Evolutionary conservation across 2,329 filamentous ascomycete species (phyloP).

Genomic region (Trichothecium roseum): DNA sequence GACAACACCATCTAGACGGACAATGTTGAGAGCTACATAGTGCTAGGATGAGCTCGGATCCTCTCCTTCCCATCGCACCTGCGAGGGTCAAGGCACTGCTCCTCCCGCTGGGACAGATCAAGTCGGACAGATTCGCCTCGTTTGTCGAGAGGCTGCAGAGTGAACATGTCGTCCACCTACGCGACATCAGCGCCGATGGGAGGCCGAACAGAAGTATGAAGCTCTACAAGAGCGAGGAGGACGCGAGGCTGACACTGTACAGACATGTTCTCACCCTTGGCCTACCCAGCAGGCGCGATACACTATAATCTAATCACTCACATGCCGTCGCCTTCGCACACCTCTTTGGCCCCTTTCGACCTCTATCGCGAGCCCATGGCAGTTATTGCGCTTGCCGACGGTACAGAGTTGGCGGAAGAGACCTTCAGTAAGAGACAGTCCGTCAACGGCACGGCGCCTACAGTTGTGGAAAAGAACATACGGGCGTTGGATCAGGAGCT

Average conservation of each 20-base stretch:
- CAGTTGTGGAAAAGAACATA: constrained; percentile 45
- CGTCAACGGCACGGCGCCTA: constrained; percentile 36
- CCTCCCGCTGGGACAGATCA: constrained; percentile 79
- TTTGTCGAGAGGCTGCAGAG: constrained; percentile 70
- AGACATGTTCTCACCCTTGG: constrained; percentile 92
- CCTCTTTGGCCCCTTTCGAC: constrained; percentile 79
- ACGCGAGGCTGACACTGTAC: constrained; percentile 7
- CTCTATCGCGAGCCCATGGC: constrained; percentile 76
- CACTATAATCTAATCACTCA: constrained; percentile 82
- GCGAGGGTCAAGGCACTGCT: constrained; percentile 83
- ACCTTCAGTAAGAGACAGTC: constrained; percentile 45
- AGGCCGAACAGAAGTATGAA: constrained; percentile 71
- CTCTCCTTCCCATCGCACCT: constrained; percentile 81
- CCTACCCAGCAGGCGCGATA: constrained; percentile 76
- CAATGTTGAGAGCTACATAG: constrained; percentile 24
- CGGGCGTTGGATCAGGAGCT: constrained; percentile 56
- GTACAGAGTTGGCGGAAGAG: constrained; percentile 50
- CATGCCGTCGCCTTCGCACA: constrained; percentile 67
- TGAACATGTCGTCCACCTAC: constrained; percentile 73
- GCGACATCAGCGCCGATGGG: constrained; percentile 77
- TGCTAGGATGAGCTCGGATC: constrained; percentile 75
- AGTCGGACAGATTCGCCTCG: constrained; percentile 64
- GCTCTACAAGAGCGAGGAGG: neutral
- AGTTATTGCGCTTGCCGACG: constrained; percentile 78
- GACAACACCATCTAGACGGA: constrained; percentile 8